Base-by-base conservation (phyloP, 108 stramenopile species). In the Nitzschia inconspicua region DNA sequence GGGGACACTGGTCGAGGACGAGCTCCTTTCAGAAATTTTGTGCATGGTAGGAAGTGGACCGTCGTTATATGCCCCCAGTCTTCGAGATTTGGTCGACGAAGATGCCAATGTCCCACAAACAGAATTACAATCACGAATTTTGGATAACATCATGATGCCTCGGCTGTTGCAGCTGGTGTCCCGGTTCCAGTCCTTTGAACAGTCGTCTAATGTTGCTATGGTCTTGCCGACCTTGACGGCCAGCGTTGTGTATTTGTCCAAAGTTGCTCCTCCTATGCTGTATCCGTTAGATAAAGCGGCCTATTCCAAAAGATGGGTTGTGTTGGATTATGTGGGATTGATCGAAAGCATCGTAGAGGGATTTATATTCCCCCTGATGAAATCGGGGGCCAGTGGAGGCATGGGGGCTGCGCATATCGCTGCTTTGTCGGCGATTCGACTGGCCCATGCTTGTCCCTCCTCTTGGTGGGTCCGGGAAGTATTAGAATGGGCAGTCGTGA, bases 91-190 rank as follows among this genome's bases (percentile, higher is more conserved):
- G 34, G 56, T 61, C n/a, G 80, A 82, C 40, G 76, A 82, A 44
- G 75, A 75, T 30, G 36, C 70, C 9, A 34, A 56, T 23, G 48
- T 75, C 20, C 70, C 66, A 4, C 57, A 64, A 40, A 47, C 53
- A 24, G 85, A 85, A 64, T 53, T 85, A 54, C 82, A 80, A 58
- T 68, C 57, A 7, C 73, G 82, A 31, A 62, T 80, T 34, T 79
- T 63, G 48, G 79, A 79, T 16, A 63, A 80, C 57, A 68, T 83
- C 6, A 30, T 91, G 1, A 65, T 68, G 31, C 84, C 89, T 2
- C 60, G 85, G 37, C 64, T 91, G 72, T 31, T 74, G 39, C 67
- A 65, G 14, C 16, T 83, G 7, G 57, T 87, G 35, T 63, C 76
- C 25, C 64, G 89, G 20, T 18, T 85, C 2, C 48, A 73, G 11